phyloP scores from a whole-genome alignment of 163 green algal genomes.

The Volvox carteri region DNA sequence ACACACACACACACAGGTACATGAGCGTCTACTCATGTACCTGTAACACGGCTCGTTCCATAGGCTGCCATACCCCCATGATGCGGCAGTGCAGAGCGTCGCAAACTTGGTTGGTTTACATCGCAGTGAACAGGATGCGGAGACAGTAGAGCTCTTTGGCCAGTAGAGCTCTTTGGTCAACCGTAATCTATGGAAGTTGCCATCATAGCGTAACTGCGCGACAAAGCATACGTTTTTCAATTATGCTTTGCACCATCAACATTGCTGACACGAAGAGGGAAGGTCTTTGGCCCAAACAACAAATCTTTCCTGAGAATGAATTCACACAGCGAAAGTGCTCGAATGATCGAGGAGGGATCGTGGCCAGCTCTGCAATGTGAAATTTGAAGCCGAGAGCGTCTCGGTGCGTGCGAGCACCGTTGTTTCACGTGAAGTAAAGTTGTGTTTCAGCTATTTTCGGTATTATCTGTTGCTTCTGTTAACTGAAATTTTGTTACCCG shows the following conservation, averaged over 20 bases:
- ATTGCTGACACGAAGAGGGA: no score
- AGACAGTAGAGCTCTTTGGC: neutral
- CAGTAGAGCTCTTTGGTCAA: neutral
- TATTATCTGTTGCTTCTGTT: neutral
- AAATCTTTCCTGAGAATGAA: no score
- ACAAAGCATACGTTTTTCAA: no score
- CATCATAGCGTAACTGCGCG: no score
- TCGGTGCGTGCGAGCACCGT: neutral
- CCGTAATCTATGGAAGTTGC: neutral
- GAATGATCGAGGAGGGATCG: no score
- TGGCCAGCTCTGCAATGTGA: neutral
- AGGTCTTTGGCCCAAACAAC: no score
- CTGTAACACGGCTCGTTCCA: slow-evolving; percentile 42
- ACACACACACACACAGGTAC: no score
- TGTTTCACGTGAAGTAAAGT: neutral
- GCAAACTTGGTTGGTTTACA: neutral
- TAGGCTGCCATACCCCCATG: neutral
- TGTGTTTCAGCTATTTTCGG: neutral
- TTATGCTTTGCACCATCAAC: no score
- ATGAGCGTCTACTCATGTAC: neutral
- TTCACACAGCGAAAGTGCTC: no score
- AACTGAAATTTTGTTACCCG: no score
- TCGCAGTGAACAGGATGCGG: neutral
- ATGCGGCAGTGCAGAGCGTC: slow-evolving; percentile 8
- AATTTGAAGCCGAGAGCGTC: neutral